Percentiles rank a stretch among this genome's conserved stretches.
Conservation (phyloP, 2,329 filamentous ascomycete genomes). For the Colletotrichum truncatum region DNA sequence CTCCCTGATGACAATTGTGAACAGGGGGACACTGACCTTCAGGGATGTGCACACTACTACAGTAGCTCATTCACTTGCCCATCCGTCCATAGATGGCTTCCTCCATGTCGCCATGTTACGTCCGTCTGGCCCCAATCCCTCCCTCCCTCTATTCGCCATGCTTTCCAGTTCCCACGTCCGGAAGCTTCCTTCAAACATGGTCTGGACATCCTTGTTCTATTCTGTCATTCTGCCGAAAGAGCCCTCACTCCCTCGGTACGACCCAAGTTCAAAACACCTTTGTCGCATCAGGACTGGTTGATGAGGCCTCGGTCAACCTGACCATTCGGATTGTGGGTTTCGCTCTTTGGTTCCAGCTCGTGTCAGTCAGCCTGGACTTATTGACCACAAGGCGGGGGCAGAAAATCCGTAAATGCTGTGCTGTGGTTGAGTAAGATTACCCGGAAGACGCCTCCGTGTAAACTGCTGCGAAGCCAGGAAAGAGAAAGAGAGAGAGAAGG, state of each 20-base stretch:
- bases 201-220: slow-evolving; percentile 12
- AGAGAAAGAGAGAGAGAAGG: neutral
- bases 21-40: slow-evolving; percentile 3
- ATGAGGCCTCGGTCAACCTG: too few species aligned
- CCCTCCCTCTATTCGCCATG: slow-evolving; percentile 3
- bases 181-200: slow-evolving; percentile 10
- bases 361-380: too few species aligned
- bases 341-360: too few species aligned
- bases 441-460: neutral
- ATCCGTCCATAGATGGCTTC: neutral
- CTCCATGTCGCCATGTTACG: slow-evolving; percentile 19
- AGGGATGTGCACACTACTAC: too few species aligned
- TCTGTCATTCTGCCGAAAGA: slow-evolving; percentile 20
- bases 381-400: too few species aligned
- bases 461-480: too few species aligned
- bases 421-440: slow-evolving; percentile 11
- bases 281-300: slow-evolving; percentile 5
- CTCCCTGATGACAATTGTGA: slow-evolving; percentile 13
- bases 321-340: too few species aligned
- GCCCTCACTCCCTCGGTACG: slow-evolving; percentile 6
- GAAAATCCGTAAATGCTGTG: too few species aligned
- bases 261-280: slow-evolving; percentile 16
- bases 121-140: slow-evolving; percentile 5
- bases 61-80: slow-evolving; percentile 2
- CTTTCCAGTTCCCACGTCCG: slow-evolving; percentile 8